phyloP scores from a whole-genome alignment of 768 basidiomycete genomes.

The Lentinula aciculospora region DNA sequence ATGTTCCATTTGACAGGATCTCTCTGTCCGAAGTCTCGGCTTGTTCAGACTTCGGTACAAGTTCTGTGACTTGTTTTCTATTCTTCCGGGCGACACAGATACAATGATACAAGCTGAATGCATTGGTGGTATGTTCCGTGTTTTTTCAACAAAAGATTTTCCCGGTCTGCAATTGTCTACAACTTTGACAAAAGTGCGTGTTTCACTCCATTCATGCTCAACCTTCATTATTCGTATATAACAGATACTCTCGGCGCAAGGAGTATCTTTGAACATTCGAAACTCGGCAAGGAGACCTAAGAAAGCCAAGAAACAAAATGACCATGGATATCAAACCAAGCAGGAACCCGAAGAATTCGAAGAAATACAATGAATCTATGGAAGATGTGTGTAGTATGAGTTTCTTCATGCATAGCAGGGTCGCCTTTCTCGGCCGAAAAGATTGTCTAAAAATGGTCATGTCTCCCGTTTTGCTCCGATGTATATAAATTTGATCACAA shows the following conservation, averaged over 20 bases:
- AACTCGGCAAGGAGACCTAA: background rate
- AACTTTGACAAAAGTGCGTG: conserved; percentile 55
- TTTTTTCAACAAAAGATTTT: conserved; percentile 69
- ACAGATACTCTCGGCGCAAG: background rate
- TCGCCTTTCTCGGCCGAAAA: too few species aligned
- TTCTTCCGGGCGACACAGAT: conserved; percentile 21
- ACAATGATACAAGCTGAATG: conserved; percentile 55
- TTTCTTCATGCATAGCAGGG: too few species aligned
- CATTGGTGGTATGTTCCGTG: conserved; percentile 56
- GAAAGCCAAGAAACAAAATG: too few species aligned
- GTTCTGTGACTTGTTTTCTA: conserved; percentile 54
- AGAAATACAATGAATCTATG: too few species aligned
- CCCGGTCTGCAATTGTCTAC: conserved; percentile 66
- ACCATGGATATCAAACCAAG: too few species aligned
- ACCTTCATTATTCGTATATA: background rate
- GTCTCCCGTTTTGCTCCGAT: background rate
- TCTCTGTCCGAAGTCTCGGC: conserved; percentile 66
- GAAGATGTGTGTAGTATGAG: too few species aligned
- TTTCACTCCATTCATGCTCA: too few species aligned
- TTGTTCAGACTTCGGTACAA: conserved; percentile 62
- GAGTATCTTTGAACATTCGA: background rate
- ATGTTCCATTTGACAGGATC: conserved; percentile 37
- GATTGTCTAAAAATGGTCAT: background rate
- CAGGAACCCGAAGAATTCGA: too few species aligned
- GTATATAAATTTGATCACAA: too few species aligned